A percentile compares a stretch with the other conserved stretches of the same genome.
Conservation (phyloP, 2,329 filamentous ascomycete genomes). For the Knufia fluminis region DNA sequence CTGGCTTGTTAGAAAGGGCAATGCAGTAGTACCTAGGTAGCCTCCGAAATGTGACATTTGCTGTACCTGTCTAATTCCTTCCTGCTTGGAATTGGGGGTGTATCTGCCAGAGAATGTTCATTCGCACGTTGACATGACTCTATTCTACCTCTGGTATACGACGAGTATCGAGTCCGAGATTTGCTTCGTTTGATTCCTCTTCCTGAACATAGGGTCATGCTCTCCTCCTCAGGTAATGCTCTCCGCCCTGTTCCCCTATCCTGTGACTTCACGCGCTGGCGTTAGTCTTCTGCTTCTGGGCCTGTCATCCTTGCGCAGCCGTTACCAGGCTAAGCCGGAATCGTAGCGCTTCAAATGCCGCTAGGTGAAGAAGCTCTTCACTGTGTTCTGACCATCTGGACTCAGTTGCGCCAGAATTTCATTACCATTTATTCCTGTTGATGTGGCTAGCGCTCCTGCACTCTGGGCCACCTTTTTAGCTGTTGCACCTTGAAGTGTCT, state of each 20-base stretch:
- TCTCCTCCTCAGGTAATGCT: no score
- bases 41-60: no score
- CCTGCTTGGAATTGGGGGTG: not conserved
- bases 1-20: no score
- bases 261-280: no score
- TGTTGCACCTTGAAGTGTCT: slow-evolving; percentile 78
- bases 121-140: not conserved
- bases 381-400: slow-evolving; percentile 69
- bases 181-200: no score
- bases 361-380: slow-evolving; percentile 61
- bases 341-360: not conserved
- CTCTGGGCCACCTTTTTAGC: slow-evolving; percentile 66
- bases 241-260: no score
- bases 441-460: slow-evolving; percentile 67
- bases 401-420: slow-evolving; percentile 67
- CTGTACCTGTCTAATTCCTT: not conserved
- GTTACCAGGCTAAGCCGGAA: not conserved
- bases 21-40: no score
- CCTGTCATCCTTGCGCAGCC: not conserved
- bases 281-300: no score
- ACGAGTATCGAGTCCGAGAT: not conserved
- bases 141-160: not conserved
- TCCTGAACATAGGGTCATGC: no score
- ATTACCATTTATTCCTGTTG: slow-evolving; percentile 64
- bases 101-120: not conserved